Conservation (phyloP, 495 filamentous ascomycete species). For the Trichodelitschia bisporula region DNA sequence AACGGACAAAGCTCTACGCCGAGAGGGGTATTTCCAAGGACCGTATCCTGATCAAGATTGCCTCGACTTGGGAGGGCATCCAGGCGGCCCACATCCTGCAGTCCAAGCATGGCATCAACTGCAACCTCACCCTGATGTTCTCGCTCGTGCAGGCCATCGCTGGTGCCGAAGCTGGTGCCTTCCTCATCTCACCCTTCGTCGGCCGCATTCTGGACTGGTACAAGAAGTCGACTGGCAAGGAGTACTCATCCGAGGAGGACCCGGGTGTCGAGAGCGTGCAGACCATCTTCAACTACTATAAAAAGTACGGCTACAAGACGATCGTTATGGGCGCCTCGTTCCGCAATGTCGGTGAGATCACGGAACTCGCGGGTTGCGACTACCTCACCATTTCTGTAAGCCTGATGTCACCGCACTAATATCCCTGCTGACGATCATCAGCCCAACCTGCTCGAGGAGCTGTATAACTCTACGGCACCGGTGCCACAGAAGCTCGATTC, state of each 20-base stretch:
- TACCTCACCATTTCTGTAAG: slow-evolving; percentile 92
- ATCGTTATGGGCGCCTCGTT: slow-evolving; percentile 99
- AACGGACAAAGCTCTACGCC: slow-evolving; percentile 57
- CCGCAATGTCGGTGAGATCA: slow-evolving; percentile 87
- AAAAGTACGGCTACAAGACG: slow-evolving; percentile 96
- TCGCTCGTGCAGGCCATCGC: slow-evolving; percentile 87
- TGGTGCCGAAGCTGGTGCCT: slow-evolving; percentile 87
- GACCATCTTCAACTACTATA: slow-evolving; percentile 99
- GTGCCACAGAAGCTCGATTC: slow-evolving; percentile 90
- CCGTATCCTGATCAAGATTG: slow-evolving; percentile 78
- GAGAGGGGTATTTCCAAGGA: slow-evolving; percentile 75
- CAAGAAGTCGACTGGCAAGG: slow-evolving; percentile 88
- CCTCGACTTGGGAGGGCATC: slow-evolving; percentile 90
- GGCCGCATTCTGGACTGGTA: slow-evolving; percentile 99
- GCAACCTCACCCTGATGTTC: slow-evolving; percentile 99
- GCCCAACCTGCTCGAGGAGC: slow-evolving; percentile 84
- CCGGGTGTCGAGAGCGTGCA: slow-evolving; percentile 92
- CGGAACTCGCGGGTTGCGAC: slow-evolving; percentile 91
- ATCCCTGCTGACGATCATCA: slow-evolving; percentile 12
- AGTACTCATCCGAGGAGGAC: slow-evolving; percentile 70
- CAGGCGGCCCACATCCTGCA: slow-evolving; percentile 89
- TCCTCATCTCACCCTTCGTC: slow-evolving; percentile 98
- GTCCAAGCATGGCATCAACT: slow-evolving; percentile 81
- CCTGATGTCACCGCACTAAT: slow-evolving; percentile 3
- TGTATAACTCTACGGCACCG: slow-evolving; percentile 49